Conservation (phyloP, 2,329 filamentous ascomycete genomes). For the Fusarium mangiferae region DNA sequence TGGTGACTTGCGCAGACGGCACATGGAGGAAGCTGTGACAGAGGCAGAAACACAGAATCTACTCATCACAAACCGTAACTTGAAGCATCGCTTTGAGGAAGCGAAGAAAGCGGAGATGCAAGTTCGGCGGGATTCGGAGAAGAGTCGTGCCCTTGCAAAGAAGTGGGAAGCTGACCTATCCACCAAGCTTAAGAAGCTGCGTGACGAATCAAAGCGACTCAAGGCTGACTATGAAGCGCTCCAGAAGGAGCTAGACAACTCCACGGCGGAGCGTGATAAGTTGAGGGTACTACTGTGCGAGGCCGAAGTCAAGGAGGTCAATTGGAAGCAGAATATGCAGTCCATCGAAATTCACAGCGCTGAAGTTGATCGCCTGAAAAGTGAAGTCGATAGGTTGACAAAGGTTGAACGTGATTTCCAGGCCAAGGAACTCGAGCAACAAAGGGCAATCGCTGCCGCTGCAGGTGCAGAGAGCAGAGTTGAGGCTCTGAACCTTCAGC, state of each 20-base stretch:
- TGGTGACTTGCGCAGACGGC: slow-evolving; percentile 78
- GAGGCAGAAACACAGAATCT: slow-evolving; percentile 87
- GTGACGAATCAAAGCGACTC: slow-evolving; percentile 77
- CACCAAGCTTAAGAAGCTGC: slow-evolving; percentile 71
- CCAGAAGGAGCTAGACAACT: slow-evolving; percentile 66
- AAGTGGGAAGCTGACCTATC: slow-evolving; percentile 81
- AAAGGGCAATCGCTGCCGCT: slow-evolving; percentile 66
- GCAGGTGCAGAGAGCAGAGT: slow-evolving; percentile 68
- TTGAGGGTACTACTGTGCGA: slow-evolving; percentile 73
- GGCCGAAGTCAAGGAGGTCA: slow-evolving; percentile 74
- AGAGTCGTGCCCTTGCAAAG: slow-evolving; percentile 76
- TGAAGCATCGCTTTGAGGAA: slow-evolving; percentile 78
- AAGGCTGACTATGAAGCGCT: slow-evolving; percentile 66
- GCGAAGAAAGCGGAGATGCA: slow-evolving; percentile 76
- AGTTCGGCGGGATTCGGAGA: slow-evolving; percentile 77
- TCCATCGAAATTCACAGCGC: slow-evolving; percentile 69
- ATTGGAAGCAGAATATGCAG: slow-evolving; percentile 71
- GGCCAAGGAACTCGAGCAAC: slow-evolving; percentile 69
- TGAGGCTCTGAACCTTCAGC: slow-evolving; percentile 67
- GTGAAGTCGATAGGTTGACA: slow-evolving; percentile 69
- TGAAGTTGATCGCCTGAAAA: slow-evolving; percentile 68
- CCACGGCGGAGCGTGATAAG: slow-evolving; percentile 69
- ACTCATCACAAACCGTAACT: slow-evolving; percentile 77
- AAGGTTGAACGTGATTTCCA: slow-evolving; percentile 71
- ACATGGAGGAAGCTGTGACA: slow-evolving; percentile 79